A percentile compares a stretch with the other conserved stretches of the same genome.
Evolutionary conservation across 2,329 filamentous ascomycete genomes (phyloP).

Genomic region (Botryotinia calthae): DNA sequence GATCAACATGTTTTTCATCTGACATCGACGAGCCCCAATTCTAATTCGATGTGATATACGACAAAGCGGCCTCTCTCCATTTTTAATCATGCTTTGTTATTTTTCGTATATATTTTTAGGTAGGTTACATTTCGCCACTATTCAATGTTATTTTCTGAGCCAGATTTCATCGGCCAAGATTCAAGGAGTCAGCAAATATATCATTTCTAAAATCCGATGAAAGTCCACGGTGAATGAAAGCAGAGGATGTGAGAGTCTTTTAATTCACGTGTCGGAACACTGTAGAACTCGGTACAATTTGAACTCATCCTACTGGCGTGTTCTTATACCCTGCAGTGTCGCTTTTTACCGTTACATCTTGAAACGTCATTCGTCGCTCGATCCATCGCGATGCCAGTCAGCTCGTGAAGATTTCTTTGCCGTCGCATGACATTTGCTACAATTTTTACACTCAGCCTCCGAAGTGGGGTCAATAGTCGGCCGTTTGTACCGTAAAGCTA

Average conservation of each 20-base stretch:
- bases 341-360: not conserved
- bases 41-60: not conserved
- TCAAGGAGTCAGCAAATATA: not conserved
- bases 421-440: not conserved
- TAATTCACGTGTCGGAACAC: not conserved
- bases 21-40: not conserved
- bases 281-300: not conserved
- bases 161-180: not conserved
- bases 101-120: not conserved
- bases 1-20: constrained; percentile 1
- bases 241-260: not conserved
- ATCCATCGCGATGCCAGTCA: not conserved
- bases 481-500: not conserved
- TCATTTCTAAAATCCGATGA: not conserved
- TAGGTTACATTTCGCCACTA: not conserved
- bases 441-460: not conserved
- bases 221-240: not conserved
- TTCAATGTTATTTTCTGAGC: not conserved
- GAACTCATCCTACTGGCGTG: not conserved
- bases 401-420: not conserved
- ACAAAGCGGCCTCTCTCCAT: not conserved
- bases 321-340: not conserved
- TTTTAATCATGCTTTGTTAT: not conserved
- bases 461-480: not conserved
- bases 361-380: not conserved